A percentile compares a stretch with the other conserved stretches of the same genome.
phyloP scores from a whole-genome alignment of 192 early-diverging fungal genomes.

The Pilobolus umbonatus region DNA sequence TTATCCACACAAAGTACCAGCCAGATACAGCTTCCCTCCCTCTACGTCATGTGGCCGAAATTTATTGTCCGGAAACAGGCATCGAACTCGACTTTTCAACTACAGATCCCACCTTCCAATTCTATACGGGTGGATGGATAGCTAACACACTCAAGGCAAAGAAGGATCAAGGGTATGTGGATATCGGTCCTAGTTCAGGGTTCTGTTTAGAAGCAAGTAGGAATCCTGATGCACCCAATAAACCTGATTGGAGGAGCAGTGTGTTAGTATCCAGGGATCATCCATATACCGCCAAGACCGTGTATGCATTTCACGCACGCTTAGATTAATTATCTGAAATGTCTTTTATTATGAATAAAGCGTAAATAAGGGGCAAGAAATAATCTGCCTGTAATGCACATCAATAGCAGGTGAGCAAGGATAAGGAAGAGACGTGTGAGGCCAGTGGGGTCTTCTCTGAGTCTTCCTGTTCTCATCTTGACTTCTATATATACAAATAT shows the following conservation, averaged over 20 bases:
- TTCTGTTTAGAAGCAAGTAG: constrained; percentile 66
- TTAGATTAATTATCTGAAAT: constrained; percentile 14
- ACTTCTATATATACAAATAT: constrained; percentile 10
- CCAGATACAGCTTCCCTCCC: constrained; percentile 19
- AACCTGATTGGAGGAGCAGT: constrained; percentile 47
- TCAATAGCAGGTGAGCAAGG: neutral
- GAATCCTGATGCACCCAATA: constrained; percentile 60
- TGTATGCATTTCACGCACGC: constrained; percentile 40
- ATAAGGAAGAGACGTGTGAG: neutral
- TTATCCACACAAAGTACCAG: constrained; percentile 36
- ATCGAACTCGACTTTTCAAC: constrained; percentile 59
- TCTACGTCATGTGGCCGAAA: constrained; percentile 37
- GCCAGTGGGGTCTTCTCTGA: constrained; percentile 9
- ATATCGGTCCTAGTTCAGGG: constrained; percentile 52
- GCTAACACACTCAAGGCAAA: constrained; percentile 43
- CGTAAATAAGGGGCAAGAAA: constrained; percentile 22
- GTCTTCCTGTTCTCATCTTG: constrained; percentile 5
- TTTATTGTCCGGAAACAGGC: constrained; percentile 52
- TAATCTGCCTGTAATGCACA: constrained; percentile 7
- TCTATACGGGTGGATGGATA: constrained; percentile 82
- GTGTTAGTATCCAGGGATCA: constrained; percentile 49
- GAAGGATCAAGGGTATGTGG: constrained; percentile 28
- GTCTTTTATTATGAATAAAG: neutral
- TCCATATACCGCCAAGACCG: constrained; percentile 42
- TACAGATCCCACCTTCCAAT: constrained; percentile 68